Conservation (phyloP, 495 filamentous ascomycete genomes). For the Penicillium angulare region DNA sequence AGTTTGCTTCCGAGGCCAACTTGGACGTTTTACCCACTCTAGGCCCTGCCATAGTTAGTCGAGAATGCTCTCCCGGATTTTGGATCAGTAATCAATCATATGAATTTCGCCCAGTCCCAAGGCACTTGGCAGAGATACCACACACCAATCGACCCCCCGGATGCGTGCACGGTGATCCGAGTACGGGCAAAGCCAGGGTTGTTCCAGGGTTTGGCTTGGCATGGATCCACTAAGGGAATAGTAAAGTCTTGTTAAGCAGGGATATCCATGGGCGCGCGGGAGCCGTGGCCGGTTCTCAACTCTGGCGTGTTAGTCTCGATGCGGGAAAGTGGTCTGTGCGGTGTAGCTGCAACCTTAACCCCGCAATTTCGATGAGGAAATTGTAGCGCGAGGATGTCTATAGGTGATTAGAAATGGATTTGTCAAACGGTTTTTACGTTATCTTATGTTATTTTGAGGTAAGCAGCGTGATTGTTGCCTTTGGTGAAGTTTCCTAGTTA, state of each 20-base stretch:
- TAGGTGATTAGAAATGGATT: too few relatives aligned
- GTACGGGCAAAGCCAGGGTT: background rate
- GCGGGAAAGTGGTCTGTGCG: constrained; percentile 15
- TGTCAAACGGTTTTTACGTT: background rate
- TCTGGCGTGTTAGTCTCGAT: constrained; percentile 1
- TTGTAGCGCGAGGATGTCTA: too few relatives aligned
- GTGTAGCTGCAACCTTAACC: constrained; percentile 34
- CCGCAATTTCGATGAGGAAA: too few relatives aligned
- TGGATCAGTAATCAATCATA: too few relatives aligned
- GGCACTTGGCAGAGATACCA: background rate
- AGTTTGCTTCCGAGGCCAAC: too few relatives aligned
- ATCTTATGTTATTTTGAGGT: too few relatives aligned
- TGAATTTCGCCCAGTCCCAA: background rate
- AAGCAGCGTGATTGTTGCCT: too few relatives aligned
- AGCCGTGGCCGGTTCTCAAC: background rate
- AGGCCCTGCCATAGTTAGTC: too few relatives aligned
- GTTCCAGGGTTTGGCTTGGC: background rate
- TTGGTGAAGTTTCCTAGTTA: too few relatives aligned
- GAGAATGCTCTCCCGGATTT: too few relatives aligned
- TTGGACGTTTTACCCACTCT: too few relatives aligned
- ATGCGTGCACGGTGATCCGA: constrained; percentile 15
- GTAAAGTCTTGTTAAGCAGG: background rate
- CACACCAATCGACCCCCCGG: constrained; percentile 11
- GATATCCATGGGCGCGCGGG: background rate
- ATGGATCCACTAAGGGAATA: background rate